A percentile compares a stretch with the other conserved stretches of the same genome.
phyloP scores from a whole-genome alignment of 768 basidiomycete species.

The Sarcomyxa edulis region DNA sequence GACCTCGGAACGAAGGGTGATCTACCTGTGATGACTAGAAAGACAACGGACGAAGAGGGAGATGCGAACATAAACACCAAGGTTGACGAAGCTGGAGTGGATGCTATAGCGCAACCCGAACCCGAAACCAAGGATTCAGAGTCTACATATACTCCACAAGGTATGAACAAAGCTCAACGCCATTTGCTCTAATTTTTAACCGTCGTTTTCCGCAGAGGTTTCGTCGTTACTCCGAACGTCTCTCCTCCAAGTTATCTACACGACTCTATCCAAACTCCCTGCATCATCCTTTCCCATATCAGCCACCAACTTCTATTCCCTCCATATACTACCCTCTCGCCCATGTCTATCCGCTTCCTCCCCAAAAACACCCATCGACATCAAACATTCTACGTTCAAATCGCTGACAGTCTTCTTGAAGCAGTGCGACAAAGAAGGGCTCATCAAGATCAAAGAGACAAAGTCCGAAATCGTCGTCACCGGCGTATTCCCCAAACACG shows the following conservation, averaged over 20 bases:
- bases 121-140: too few relatives aligned
- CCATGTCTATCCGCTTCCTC: slow-evolving; percentile 52
- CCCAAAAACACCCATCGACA: slow-evolving; percentile 46
- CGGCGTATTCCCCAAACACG: slow-evolving; percentile 51
- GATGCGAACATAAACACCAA: too few relatives aligned
- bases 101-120: too few relatives aligned
- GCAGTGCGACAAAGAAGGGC: slow-evolving; percentile 62
- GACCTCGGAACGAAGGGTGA: slow-evolving; percentile 62
- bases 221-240: slow-evolving; percentile 53
- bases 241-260: slow-evolving; percentile 61
- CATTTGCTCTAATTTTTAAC: not conserved
- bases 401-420: slow-evolving; percentile 81
- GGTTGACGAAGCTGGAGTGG: too few relatives aligned
- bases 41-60: slow-evolving; percentile 6
- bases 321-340: slow-evolving; percentile 73
- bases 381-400: slow-evolving; percentile 78
- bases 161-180: too few relatives aligned
- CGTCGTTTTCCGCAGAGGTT: slow-evolving; percentile 36
- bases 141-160: too few relatives aligned
- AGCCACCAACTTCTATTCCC: slow-evolving; percentile 71
- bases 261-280: slow-evolving; percentile 40
- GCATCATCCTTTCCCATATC: slow-evolving; percentile 66
- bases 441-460: slow-evolving; percentile 68
- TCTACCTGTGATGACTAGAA: slow-evolving; percentile 35
- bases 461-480: slow-evolving; percentile 46